Conservation (phyloP, 768 basidiomycete genomes). For the Atractiella rhizophila region DNA sequence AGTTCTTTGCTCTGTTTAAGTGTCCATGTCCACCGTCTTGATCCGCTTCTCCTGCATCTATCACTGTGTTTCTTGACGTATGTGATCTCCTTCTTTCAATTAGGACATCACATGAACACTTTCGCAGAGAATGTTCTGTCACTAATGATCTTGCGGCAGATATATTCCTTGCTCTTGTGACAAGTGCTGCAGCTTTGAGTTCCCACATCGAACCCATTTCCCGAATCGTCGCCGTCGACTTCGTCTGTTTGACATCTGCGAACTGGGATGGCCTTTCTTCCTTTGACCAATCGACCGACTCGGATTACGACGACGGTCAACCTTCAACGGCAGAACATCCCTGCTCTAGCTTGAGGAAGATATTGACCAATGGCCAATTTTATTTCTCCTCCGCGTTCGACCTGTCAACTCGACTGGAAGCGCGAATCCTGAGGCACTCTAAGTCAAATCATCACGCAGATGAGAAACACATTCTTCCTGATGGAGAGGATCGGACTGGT, state of each 20-base stretch:
- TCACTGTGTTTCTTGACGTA: too few relatives aligned
- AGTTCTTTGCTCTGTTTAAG: too few relatives aligned
- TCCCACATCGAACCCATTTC: constrained; percentile 42
- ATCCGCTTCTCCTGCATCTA: too few relatives aligned
- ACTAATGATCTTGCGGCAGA: constrained; percentile 26
- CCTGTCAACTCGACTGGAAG: constrained; percentile 53
- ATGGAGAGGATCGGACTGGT: background rate
- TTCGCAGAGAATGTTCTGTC: too few relatives aligned
- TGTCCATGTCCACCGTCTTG: too few relatives aligned
- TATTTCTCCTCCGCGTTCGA: constrained; percentile 82
- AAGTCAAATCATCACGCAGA: background rate
- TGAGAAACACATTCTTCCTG: background rate
- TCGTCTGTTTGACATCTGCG: constrained; percentile 61
- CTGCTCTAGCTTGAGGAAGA: constrained; percentile 65
- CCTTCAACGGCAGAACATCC: constrained; percentile 40
- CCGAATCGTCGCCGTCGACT: constrained; percentile 65
- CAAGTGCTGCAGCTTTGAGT: constrained; percentile 42
- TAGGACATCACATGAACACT: too few relatives aligned
- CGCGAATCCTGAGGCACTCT: constrained; percentile 28
- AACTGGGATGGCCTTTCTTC: constrained; percentile 53
- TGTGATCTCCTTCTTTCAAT: too few relatives aligned
- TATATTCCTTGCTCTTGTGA: constrained; percentile 60
- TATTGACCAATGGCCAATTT: constrained; percentile 72
- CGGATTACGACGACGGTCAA: constrained; percentile 9
- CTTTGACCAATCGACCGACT: constrained; percentile 26